Percentiles rank a stretch among this genome's conserved stretches.
These are phyloP conservation scores for Rhizopus arrhizus DNA, from an alignment of 371 early-diverging fungal species.

Conservation along the genomic window DNA sequence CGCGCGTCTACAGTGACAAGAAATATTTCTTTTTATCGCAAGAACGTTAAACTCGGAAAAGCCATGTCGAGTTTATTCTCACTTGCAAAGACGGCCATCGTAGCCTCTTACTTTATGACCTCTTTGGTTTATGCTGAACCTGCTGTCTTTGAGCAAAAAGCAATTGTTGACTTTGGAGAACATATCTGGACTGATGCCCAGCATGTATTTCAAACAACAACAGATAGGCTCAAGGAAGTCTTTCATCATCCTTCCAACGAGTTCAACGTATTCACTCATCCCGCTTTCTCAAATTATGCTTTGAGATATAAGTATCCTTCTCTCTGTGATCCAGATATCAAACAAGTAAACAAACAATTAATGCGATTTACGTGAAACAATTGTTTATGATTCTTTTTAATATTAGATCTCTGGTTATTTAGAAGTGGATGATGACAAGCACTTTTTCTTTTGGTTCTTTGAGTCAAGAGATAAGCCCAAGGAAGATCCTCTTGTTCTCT, in stretches of 20 bases:
- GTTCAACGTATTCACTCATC: constrained; percentile 53
- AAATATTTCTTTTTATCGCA: too few species aligned
- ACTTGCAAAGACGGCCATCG: constrained; percentile 5
- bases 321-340: constrained; percentile 51
- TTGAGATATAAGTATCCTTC: constrained; percentile 74
- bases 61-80: constrained; percentile 1
- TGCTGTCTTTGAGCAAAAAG: constrained; percentile 31
- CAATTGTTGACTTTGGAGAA: constrained; percentile 25
- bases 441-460: constrained; percentile 78
- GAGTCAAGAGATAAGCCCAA: constrained; percentile 68
- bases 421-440: constrained; percentile 66
- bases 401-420: constrained; percentile 74
- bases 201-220: constrained; percentile 16
- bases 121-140: constrained; percentile 25
- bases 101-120: constrained; percentile 20
- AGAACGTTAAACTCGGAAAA: too few species aligned
- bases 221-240: constrained; percentile 26
- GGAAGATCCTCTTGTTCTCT: constrained; percentile 71
- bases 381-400: not conserved
- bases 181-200: constrained; percentile 34
- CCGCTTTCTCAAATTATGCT: constrained; percentile 72
- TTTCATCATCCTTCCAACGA: constrained; percentile 21
- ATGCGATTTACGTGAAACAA: not conserved
- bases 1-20: too few species aligned
- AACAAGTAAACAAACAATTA: constrained; percentile 26